Base-by-base conservation (phyloP, 1,139 yeast species). In the Blastobotrys proliferans region DNA sequence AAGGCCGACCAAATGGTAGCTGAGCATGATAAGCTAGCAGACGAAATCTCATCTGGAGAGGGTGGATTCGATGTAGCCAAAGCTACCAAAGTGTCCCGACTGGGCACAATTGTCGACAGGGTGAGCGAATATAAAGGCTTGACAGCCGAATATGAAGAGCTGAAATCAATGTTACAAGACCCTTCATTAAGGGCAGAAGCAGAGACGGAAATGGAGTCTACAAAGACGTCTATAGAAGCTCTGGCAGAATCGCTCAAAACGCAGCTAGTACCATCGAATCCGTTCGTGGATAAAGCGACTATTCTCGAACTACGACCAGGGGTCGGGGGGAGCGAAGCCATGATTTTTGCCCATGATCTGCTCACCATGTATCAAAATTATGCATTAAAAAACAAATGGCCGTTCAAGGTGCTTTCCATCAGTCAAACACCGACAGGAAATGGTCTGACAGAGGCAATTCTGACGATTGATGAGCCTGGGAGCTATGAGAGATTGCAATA, bases 271-370 rank as follows among this genome's bases (percentile, higher is more conserved):
- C 97, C 97, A 1, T 77, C 85, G 2, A 81, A 84, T 51, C 80
- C 81, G 38, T 85, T 84, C 60, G 75, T 83, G 2, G 94, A 85
- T 43, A 79, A 77, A 47, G 80, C 94, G 1, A 83, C 95, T 40
- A 70, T 92, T 11, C 55, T 92, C 16, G 99, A 92, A 62, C 64
- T 92, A 21, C 72, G 97, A 45, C 97, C 98, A 0, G 98, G 99
- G 1, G 90, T 92, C 1, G 98, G 99, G 11, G 99, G 99, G 2
- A 76, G 81, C 5, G 99, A 92, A 57, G 97, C 98, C 0, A 79
- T 83, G 60, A 73, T 92, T 6, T 92, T 92, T 62, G 78, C 97
- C 0, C 75, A 74, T 38, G 95, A 94, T 60, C 66, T 92, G 48
- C 64, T 88, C 50, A 72, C 74, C 46, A 87, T 94, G 97, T 92